phyloP scores from a whole-genome alignment of 805 yeast species.

The Metschnikowia chrysomelidarum region DNA sequence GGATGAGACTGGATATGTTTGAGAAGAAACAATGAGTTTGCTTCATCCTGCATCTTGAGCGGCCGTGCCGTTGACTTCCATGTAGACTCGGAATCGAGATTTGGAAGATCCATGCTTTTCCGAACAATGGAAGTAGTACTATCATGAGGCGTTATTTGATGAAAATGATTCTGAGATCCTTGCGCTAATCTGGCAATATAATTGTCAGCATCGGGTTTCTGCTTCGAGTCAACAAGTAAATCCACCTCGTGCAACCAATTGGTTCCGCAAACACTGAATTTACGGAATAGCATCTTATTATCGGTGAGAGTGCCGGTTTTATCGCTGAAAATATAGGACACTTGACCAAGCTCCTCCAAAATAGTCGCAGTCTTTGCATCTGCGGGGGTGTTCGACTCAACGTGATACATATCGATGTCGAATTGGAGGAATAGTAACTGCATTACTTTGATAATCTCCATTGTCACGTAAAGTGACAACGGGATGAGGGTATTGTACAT shows the following conservation, averaged over 20 bases:
- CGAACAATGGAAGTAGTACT: slow-evolving; percentile 36
- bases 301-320: slow-evolving; percentile 98
- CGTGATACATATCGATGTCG: slow-evolving; percentile 94
- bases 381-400: slow-evolving; percentile 81
- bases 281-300: slow-evolving; percentile 88
- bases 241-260: slow-evolving; percentile 86
- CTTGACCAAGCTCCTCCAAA: slow-evolving; percentile 95
- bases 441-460: slow-evolving; percentile 90
- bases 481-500: slow-evolving; percentile 98
- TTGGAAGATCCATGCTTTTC: slow-evolving; percentile 30
- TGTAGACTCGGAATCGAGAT: slow-evolving; percentile 24
- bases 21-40: slow-evolving; percentile 61
- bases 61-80: slow-evolving; percentile 56
- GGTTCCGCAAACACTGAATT: slow-evolving; percentile 81
- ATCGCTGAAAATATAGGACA: slow-evolving; percentile 90
- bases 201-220: slow-evolving; percentile 6
- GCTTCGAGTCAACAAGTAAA: slow-evolving; percentile 31
- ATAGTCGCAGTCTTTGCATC: slow-evolving; percentile 95
- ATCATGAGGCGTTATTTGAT: slow-evolving; percentile 14
- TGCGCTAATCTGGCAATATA: slow-evolving; percentile 4
- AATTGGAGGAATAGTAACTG: slow-evolving; percentile 79
- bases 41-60: slow-evolving; percentile 37
- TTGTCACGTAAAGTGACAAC: slow-evolving; percentile 87
- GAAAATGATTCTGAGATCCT: slow-evolving; percentile 1
- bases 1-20: slow-evolving; percentile 73